Evolutionary conservation across 2,329 filamentous ascomycete genomes (phyloP), one percentile per base, ranked within the genome.

Genomic region (Beauveria australis): DNA sequence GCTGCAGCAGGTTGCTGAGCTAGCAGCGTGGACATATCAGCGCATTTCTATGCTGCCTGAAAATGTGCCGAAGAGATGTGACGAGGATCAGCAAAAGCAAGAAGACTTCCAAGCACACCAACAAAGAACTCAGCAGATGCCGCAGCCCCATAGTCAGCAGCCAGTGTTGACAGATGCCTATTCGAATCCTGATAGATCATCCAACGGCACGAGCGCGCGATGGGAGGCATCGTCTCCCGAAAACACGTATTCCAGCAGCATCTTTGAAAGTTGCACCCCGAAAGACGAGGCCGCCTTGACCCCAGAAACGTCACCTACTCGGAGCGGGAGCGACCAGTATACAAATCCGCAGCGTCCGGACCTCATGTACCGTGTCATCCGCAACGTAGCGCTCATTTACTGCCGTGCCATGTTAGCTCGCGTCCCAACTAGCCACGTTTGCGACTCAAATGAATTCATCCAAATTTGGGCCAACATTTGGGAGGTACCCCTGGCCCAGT

Each of bases 391-490:
- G 0, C 68, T 79, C 6, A 68, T 83, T 26, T 82, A 81, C 69
- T 76, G 74, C 60, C 72, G 72, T 3, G 78, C 80, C 2, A 78
- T 83, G 47, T 67, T 74, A 33, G 62, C 67, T 10, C 75, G 78
- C 3, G 69, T 66, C 3, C 76, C 79, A 0, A 77, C 81, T 16
- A 74, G 75, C 57, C 61, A 65, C 6, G 68, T 76, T 0, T 77
- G 79, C 59, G 70, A 69, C 3, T 62, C 71, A 3, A 63, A 66
- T 9, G 76, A 80, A 48, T 76, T 80, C 61, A 60, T 71, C 10
- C 66, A 67, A 48, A 72, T 82, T 5, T 83, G 80, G 80, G 70
- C 70, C 16, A 73, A 74, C 3, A 71, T 76, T 12, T 82, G 80
- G 79, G 71, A 74, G 19, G 75, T 79, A 5, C 74, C 77, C 1